Evolutionary conservation across 441 rosid species (phyloP).

Genomic region (Daphne laureola): DNA sequence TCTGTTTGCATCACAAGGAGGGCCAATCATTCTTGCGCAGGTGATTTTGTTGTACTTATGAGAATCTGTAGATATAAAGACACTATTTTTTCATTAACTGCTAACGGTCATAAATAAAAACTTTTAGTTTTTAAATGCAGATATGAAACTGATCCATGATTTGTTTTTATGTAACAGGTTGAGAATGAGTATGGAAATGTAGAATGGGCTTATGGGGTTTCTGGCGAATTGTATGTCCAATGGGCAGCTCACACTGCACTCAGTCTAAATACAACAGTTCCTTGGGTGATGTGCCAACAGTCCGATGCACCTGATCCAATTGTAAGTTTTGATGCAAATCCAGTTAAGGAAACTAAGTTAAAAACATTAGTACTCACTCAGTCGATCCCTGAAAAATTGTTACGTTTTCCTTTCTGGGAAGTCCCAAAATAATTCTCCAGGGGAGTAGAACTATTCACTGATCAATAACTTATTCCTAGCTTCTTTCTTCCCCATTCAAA

Average conservation of each 20-base stretch:
- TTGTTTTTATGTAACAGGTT: conserved; percentile 29
- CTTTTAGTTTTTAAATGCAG: not conserved
- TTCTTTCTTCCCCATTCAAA: no score
- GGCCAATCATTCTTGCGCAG: conserved; percentile 71
- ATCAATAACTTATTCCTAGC: no score
- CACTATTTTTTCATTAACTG: no score
- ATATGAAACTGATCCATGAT: not conserved
- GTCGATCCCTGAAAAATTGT: no score
- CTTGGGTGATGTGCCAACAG: conserved; percentile 70
- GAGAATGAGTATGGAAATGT: conserved; percentile 63
- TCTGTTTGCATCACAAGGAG: conserved; percentile 67
- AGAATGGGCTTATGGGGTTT: conserved; percentile 46
- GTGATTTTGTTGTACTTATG: conserved; percentile 18
- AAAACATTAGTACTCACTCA: no score
- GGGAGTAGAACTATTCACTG: no score
- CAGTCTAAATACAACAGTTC: conserved; percentile 46
- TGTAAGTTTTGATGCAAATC: conserved; percentile 22
- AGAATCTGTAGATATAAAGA: not conserved
- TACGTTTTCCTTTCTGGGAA: no score
- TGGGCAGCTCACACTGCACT: conserved; percentile 69
- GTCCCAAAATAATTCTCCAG: no score
- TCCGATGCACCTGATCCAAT: conserved; percentile 62
- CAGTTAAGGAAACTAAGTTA: not conserved
- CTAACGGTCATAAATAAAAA: not conserved
- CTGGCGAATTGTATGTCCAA: conserved; percentile 40